These are phyloP conservation scores for Hanseniaspora thailandica DNA, from an alignment of 805 yeast genomes.

Conservation along the genomic window DNA sequence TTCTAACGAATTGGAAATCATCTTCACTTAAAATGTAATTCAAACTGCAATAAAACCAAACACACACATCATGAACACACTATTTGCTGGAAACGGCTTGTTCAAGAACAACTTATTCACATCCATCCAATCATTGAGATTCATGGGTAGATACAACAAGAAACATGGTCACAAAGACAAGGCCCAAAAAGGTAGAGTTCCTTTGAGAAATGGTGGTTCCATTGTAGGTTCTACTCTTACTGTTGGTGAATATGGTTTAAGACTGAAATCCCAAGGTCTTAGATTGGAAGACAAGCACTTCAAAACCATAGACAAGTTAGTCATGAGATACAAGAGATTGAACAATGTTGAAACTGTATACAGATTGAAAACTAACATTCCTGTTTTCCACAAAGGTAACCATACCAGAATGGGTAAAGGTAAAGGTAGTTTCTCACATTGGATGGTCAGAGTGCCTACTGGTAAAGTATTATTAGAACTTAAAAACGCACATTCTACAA, in stretches of 20 bases:
- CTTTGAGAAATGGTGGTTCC: conserved; percentile 91
- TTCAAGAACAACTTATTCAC: not conserved
- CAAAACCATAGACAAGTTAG: conserved; percentile 78
- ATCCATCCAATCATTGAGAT: conserved; percentile 1
- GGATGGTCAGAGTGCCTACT: conserved; percentile 94
- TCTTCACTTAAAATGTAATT: not conserved
- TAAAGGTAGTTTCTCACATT: conserved; percentile 92
- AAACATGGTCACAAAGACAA: conserved; percentile 32
- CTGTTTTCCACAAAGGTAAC: conserved; percentile 93
- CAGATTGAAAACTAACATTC: conserved; percentile 69
- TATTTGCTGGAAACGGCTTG: not conserved
- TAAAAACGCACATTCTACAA: conserved; percentile 65
- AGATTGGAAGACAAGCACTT: conserved; percentile 79
- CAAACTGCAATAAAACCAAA: not conserved
- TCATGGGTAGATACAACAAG: conserved; percentile 20
- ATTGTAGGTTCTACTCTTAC: conserved; percentile 72
- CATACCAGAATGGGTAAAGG: conserved; percentile 99
- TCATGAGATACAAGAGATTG: conserved; percentile 74
- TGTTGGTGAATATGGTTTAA: conserved; percentile 74
- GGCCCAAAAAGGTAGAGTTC: conserved; percentile 86
- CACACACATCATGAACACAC: not conserved
- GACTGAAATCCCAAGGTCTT: conserved; percentile 79
- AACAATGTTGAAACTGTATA: conserved; percentile 48
- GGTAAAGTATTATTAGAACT: conserved; percentile 88
- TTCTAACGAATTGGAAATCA: not conserved